Evolutionary conservation across 1,139 yeast species (phyloP).

Genomic region (Geotrichum carabidarum): DNA sequence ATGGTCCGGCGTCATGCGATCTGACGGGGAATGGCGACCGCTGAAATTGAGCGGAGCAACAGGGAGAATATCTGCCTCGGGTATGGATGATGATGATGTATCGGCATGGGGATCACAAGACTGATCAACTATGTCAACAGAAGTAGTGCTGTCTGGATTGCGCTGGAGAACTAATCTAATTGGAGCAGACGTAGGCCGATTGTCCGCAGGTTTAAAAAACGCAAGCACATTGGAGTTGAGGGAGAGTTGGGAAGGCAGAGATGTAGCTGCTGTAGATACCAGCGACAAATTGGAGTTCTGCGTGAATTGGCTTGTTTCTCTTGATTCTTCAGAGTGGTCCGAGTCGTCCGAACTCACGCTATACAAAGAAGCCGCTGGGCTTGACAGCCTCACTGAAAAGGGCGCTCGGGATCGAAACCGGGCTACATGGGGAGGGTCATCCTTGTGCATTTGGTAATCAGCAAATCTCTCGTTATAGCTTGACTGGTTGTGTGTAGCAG

Average conservation of each 20-base stretch:
- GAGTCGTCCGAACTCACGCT: background rate
- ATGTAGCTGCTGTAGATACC: background rate
- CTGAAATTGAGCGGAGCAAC: background rate
- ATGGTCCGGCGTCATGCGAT: background rate
- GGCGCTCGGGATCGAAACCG: background rate
- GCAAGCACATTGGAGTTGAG: no score
- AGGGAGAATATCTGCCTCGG: background rate
- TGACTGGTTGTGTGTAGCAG: conserved; percentile 1
- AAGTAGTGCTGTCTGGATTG: no score
- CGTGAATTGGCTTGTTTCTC: background rate
- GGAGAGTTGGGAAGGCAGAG: background rate
- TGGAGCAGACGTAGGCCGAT: no score
- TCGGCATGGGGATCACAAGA: background rate
- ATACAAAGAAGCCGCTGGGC: background rate
- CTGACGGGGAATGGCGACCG: background rate
- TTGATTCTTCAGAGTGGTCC: background rate
- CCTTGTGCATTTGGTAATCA: background rate
- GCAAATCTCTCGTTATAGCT: background rate
- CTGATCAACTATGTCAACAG: conserved; percentile 4
- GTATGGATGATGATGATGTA: background rate
- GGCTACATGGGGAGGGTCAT: background rate
- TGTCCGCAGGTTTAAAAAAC: no score
- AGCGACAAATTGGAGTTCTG: background rate
- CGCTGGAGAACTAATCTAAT: no score
- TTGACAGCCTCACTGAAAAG: background rate